These are phyloP conservation scores for Neonectria punicea DNA, from an alignment of 2,329 filamentous ascomycete genomes.

Conservation along the genomic window DNA sequence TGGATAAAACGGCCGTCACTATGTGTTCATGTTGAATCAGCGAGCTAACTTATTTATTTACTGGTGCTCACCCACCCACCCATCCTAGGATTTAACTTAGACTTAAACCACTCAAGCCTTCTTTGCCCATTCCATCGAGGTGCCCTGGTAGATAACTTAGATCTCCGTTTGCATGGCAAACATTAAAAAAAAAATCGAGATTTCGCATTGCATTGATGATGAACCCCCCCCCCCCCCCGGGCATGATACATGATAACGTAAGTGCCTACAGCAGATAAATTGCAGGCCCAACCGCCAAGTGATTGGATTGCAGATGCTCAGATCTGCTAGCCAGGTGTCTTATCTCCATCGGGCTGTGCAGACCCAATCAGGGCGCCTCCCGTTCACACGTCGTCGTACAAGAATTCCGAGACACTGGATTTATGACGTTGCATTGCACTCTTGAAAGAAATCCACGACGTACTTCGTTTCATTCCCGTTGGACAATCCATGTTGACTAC, in stretches of 20 bases:
- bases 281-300: not conserved
- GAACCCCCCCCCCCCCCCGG: no score
- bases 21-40: not conserved
- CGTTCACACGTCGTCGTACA: not conserved
- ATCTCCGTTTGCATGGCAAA: not conserved
- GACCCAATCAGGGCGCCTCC: constrained; percentile 36
- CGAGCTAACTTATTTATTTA: not conserved
- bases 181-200: not conserved
- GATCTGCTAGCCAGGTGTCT: constrained; percentile 22
- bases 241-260: no score
- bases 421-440: constrained; percentile 35
- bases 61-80: no score
- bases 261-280: not conserved
- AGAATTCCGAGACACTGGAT: constrained; percentile 31
- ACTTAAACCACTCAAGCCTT: not conserved
- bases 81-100: no score
- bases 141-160: not conserved
- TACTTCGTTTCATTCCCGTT: not conserved
- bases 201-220: not conserved
- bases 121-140: not conserved
- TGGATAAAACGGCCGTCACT: not conserved
- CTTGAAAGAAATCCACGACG: not conserved
- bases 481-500: not conserved
- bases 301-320: constrained; percentile 3
- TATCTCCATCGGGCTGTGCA: constrained; percentile 5